Conservation (phyloP, 257 asterid species). For the Lycium barbarum region DNA sequence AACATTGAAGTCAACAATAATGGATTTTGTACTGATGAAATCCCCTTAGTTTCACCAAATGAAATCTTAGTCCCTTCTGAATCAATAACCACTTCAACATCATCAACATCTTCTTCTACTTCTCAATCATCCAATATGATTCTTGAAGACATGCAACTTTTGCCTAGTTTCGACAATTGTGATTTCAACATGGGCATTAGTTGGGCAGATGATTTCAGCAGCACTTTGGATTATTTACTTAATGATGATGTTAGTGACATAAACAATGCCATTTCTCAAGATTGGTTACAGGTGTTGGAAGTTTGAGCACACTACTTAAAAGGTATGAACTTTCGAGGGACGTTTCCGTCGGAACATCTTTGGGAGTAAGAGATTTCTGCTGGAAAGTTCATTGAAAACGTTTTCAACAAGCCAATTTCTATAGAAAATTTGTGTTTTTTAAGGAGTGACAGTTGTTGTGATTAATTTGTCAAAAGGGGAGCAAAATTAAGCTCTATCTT, state of each 20-base stretch:
- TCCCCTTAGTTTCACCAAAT: constrained; percentile 67
- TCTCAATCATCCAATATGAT: constrained; percentile 36
- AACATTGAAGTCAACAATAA: constrained; percentile 23
- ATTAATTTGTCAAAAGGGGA: not conserved
- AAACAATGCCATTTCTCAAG: constrained; percentile 28
- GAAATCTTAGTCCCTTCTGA: constrained; percentile 53
- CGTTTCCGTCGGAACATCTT: not conserved
- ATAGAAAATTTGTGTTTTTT: not conserved
- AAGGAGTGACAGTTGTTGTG: not conserved
- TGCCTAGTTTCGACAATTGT: constrained; percentile 39
- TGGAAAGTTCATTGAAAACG: not conserved
- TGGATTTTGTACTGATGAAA: constrained; percentile 68
- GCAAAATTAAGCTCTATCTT: constrained; percentile 3
- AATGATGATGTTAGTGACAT: constrained; percentile 31
- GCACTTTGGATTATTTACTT: constrained; percentile 54
- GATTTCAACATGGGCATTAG: constrained; percentile 50
- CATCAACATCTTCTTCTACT: constrained; percentile 43
- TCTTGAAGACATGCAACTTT: constrained; percentile 46
- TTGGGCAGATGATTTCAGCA: constrained; percentile 65
- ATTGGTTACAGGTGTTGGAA: constrained; percentile 39
- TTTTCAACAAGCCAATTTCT: too few species aligned
- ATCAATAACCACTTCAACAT: constrained; percentile 36
- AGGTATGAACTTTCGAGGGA: not conserved
- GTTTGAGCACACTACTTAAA: not conserved
- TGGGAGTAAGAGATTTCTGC: not conserved